phyloP scores from a whole-genome alignment of 306 rosid genomes.

The Vigna unguiculata region DNA sequence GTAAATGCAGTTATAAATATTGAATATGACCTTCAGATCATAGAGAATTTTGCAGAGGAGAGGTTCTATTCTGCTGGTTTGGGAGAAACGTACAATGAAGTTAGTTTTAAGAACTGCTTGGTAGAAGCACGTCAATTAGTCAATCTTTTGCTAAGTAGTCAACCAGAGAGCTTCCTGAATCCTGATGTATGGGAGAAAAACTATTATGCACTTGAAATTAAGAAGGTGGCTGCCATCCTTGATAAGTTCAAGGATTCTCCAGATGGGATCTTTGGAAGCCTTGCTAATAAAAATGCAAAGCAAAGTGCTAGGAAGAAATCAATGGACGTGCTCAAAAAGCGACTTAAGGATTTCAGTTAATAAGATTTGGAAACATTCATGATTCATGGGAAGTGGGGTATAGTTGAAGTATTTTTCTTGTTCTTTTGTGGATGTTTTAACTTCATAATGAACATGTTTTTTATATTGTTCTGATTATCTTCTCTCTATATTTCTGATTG shows the following conservation, averaged over 20 bases:
- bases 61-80: slow-evolving; percentile 74
- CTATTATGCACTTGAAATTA: slow-evolving; percentile 79
- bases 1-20: slow-evolving; percentile 69
- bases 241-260: slow-evolving; percentile 88
- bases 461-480: slow-evolving; percentile 9
- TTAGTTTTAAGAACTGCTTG: slow-evolving; percentile 70
- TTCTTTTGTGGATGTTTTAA: slow-evolving; percentile 37
- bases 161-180: slow-evolving; percentile 94
- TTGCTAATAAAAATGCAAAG: slow-evolving; percentile 70
- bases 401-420: slow-evolving; percentile 23
- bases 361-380: slow-evolving; percentile 38
- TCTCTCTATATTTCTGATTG: neutral
- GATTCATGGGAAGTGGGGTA: slow-evolving; percentile 48
- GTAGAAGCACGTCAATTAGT: slow-evolving; percentile 80
- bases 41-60: slow-evolving; percentile 89
- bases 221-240: slow-evolving; percentile 78
- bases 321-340: slow-evolving; percentile 80
- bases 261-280: slow-evolving; percentile 91
- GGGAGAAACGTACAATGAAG: slow-evolving; percentile 71
- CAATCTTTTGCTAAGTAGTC: slow-evolving; percentile 82
- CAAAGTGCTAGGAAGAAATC: slow-evolving; percentile 85
- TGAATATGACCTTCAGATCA: slow-evolving; percentile 62
- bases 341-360: slow-evolving; percentile 86
- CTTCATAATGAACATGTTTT: slow-evolving; percentile 35
- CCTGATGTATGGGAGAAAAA: slow-evolving; percentile 81